phyloP scores from a whole-genome alignment of 2,329 filamentous ascomycete species.

The Trichoderma pleuroti region DNA sequence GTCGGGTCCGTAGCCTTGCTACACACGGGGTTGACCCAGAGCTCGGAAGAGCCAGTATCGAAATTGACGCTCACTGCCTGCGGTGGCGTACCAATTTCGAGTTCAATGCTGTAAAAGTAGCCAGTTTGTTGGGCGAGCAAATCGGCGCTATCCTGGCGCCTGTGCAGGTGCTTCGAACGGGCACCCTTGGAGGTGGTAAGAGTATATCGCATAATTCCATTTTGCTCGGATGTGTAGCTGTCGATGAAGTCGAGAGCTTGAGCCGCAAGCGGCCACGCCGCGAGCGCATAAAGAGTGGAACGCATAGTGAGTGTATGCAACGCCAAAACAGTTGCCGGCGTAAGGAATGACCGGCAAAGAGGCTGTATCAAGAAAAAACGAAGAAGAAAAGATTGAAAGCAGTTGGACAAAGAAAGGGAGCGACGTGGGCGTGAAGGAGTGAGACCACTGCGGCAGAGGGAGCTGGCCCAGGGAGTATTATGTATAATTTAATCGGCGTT shows the following conservation, averaged over 20 bases:
- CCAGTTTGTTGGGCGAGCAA: slow-evolving; percentile 29
- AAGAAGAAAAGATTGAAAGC: slow-evolving; percentile 3
- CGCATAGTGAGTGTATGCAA: slow-evolving; percentile 27
- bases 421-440: slow-evolving; percentile 15
- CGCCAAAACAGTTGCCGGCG: slow-evolving; percentile 13
- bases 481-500: slow-evolving; percentile 4
- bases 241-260: slow-evolving; percentile 23
- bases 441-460: slow-evolving; percentile 1
- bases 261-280: slow-evolving; percentile 29
- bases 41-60: slow-evolving; percentile 41
- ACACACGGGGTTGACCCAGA: slow-evolving; percentile 43
- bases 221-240: slow-evolving; percentile 25
- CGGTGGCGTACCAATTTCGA: slow-evolving; percentile 37
- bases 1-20: slow-evolving; percentile 28
- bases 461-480: slow-evolving; percentile 14
- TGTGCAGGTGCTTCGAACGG: slow-evolving; percentile 27
- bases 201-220: slow-evolving; percentile 31
- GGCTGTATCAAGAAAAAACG: neutral
- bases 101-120: slow-evolving; percentile 39
- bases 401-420: slow-evolving; percentile 18
- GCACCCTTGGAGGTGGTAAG: slow-evolving; percentile 30
- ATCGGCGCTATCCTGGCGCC: slow-evolving; percentile 30
- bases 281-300: slow-evolving; percentile 30
- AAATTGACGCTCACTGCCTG: slow-evolving; percentile 39
- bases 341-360: slow-evolving; percentile 19